Evolutionary conservation across 2,329 filamentous ascomycete genomes (phyloP), one percentile per base, ranked within the genome.

Genomic region (Cladosporium sp.): DNA sequence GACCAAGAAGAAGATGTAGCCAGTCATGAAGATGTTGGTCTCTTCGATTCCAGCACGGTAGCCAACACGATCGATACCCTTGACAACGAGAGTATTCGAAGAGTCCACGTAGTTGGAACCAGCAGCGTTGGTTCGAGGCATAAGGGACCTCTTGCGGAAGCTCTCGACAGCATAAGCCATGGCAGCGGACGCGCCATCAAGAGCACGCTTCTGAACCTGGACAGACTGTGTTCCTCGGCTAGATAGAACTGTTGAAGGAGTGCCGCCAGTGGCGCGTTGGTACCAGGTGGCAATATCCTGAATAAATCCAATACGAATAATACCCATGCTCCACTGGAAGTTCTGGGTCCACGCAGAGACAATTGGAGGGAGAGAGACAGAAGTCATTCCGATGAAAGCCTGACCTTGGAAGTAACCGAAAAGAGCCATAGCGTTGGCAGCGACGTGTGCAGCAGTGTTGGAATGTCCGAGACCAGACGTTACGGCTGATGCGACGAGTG

Each of bases 261-360:
- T 92, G 69, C 94, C 94, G 62, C 94, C 94, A 2, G 94, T 98
- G 3, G 94, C 87, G 68, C 93, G 91, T 80, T 97, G 93, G 77
- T 97, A 98, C 94, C 94, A 98, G 40, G 93, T 96, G 68, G 92
- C 91, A 74, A 97, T 91, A 57, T 83, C 84, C 81, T 98, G 92
- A 80, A 97, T 86, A 78, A 96, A 97, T n/a, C 83, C 84, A 50
- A 97, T 85, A 61, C 87, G 86, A 73, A 98, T 96, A 73, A 98
- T 93, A 72, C 94, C 94, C 92, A 98, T 95, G 74, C 90, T 96
- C 94, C 94, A 98, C 76, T 96, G 91, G 81, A 98, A 97, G 80
- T 97, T 94, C 80, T 97, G 93, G 1, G 93, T 97, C 94, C 94
- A 98, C 0, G 93, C 86, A 73, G 91, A 86, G 63, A 96, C 94